Evolutionary conservation across 1,139 yeast species (phyloP).

Genomic region (Geotrichum aggregatum): DNA sequence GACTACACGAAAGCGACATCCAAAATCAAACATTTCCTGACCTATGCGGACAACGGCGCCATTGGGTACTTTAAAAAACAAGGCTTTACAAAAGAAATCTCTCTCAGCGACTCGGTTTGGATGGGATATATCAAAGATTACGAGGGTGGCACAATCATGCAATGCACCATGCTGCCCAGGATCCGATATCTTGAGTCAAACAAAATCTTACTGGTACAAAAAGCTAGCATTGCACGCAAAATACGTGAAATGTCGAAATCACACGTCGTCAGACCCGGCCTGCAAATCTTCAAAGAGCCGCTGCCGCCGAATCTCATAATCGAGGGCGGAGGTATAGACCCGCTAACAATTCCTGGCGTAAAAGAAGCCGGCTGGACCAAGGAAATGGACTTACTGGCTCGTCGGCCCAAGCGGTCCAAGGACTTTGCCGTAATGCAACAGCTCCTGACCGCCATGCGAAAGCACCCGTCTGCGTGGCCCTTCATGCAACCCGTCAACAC

Average conservation of each 20-base stretch:
- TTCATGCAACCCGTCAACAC: constrained; percentile 87
- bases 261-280: constrained; percentile 77
- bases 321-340: constrained; percentile 52
- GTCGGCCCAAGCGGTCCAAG: constrained; percentile 90
- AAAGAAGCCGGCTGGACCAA: constrained; percentile 96
- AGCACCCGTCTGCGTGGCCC: constrained; percentile 99
- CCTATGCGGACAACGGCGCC: constrained; percentile 98
- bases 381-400: constrained; percentile 95
- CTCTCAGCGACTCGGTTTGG: constrained; percentile 83
- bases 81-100: constrained; percentile 92
- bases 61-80: constrained; percentile 97
- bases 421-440: constrained; percentile 93
- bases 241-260: constrained; percentile 75
- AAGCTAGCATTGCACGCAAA: constrained; percentile 85
- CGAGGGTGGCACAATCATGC: constrained; percentile 98
- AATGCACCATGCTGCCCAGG: constrained; percentile 87
- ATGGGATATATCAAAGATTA: constrained; percentile 98
- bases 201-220: constrained; percentile 77
- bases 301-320: constrained; percentile 28
- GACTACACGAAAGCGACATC: constrained; percentile 82
- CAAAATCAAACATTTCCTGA: constrained; percentile 78
- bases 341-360: constrained; percentile 79
- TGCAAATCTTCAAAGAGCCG: constrained; percentile 56
- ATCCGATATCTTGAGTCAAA: constrained; percentile 85
- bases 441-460: constrained; percentile 77